Percentiles rank a stretch among this genome's conserved stretches.
These are phyloP conservation scores for Volvariella surrecta DNA, from an alignment of 1,284 basidiomycete genomes.

Conservation along the genomic window DNA sequence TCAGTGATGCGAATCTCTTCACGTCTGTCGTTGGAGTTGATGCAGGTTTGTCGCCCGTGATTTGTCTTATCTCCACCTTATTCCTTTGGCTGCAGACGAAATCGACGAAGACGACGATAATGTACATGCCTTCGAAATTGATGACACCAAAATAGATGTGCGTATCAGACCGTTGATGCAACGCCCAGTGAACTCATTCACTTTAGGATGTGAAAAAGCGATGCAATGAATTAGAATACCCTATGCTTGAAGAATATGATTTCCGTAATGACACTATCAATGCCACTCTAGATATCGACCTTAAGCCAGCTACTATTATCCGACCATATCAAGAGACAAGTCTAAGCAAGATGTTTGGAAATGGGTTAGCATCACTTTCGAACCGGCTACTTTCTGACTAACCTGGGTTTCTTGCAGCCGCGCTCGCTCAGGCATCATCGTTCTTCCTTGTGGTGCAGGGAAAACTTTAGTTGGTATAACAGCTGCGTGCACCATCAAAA, in stretches of 20 bases:
- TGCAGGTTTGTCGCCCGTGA: conserved; percentile 43
- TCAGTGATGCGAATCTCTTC: conserved; percentile 69
- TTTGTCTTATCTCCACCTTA: conserved; percentile 7
- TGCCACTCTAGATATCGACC: conserved; percentile 91
- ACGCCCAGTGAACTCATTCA: neutral
- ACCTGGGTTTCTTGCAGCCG: conserved; percentile 43
- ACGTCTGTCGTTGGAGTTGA: conserved; percentile 91
- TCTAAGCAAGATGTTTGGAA: conserved; percentile 97
- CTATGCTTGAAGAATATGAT: conserved; percentile 97
- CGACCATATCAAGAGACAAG: conserved; percentile 97
- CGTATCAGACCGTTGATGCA: conserved; percentile 16
- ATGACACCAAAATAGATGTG: conserved; percentile 86
- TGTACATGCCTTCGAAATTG: conserved; percentile 92
- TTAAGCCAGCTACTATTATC: conserved; percentile 94
- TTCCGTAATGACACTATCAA: conserved; percentile 95
- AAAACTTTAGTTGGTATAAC: conserved; percentile 99
- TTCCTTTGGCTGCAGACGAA: conserved; percentile 55
- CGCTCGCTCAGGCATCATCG: conserved; percentile 96
- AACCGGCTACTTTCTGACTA: conserved; percentile 1
- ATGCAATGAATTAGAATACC: conserved; percentile 92
- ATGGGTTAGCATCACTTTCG: conserved; percentile 53
- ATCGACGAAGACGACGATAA: conserved; percentile 95
- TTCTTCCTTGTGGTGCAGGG: conserved; percentile 96
- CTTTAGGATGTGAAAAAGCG: conserved; percentile 82
- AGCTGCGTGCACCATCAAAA: conserved; percentile 98